Evolutionary conservation across 2,329 filamentous ascomycete species (phyloP), one percentile per base, ranked within the genome.

Genomic region (Monosporascus sp.): DNA sequence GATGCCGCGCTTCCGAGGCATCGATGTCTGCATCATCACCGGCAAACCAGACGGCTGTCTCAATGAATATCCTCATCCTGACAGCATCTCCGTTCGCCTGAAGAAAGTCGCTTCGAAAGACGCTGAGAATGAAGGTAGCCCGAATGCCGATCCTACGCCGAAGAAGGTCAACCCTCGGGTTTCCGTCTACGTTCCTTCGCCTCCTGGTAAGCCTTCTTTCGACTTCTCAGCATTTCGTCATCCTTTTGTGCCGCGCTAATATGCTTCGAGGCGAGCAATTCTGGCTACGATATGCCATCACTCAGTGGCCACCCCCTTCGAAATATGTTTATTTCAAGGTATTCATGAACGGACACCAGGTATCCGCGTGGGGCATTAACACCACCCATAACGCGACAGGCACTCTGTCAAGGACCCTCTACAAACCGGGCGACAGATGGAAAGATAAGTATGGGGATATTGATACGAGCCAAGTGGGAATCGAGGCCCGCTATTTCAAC

Each of bases 111-210:
- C 47, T 7, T 25, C 56, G 25, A 24, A 46, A 15, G 43, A 31
- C 22, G 25, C 3, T 46, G n/a, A 31, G 31, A 48, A 22, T 18
- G 38, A 36, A 36, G 44, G n/a, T 1, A 18, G 39, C 50, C 20
- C 50, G 25, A 9, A 70, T 53, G n/a, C 60, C 48, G 61, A 63
- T 58, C 56, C 69, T 24, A 63, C 59, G 6, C 60, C 57, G 43
- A 59, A 66, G 39, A 74, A 70, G 56, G 53, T 58, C 22, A 69
- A 72, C 15, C 72, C 80, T 2, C 72, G 65, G 4, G 68, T 77
- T 22, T 80, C 81, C 1, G 79, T 83, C 36, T 84, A 84, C 58
- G 73, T 84, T 14, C 79, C 81, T 2, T 82, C 80, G 0, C 62
- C 73, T 3, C 73, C 79, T 64, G 79, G 80, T 81, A 63, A 53